Percentiles rank a stretch among this genome's conserved stretches.
Conservation (phyloP, 2,329 filamentous ascomycete genomes). For the Alternaria angustiovoidea region DNA sequence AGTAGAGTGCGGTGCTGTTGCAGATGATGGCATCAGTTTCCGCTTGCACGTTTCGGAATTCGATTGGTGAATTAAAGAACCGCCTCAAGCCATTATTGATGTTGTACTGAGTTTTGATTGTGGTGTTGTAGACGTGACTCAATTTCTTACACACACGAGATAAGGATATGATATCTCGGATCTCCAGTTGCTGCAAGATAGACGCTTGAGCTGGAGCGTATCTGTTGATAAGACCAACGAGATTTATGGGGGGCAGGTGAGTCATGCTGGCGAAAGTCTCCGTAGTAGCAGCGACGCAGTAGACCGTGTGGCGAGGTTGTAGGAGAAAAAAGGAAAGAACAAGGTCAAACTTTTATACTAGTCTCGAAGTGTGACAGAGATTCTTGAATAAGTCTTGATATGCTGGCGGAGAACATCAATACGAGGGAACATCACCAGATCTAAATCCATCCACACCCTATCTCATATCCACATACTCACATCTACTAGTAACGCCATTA, state of each 20-base stretch:
- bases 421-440: not conserved
- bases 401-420: not conserved
- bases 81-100: not conserved
- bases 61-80: not conserved
- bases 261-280: not conserved
- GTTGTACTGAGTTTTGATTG: not conserved
- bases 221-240: not conserved
- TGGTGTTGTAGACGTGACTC: not conserved
- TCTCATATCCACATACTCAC: not conserved
- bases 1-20: not conserved
- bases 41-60: not conserved
- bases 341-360: not conserved
- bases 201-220: not conserved
- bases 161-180: not conserved
- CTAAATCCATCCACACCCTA: not conserved
- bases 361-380: not conserved
- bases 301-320: not conserved
- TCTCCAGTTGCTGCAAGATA: not conserved
- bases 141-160: not conserved
- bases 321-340: not conserved
- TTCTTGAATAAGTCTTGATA: not conserved
- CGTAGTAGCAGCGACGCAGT: not conserved
- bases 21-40: not conserved
- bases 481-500: not conserved
- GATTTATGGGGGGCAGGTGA: not conserved